These are phyloP conservation scores for Malbranchea zuffiana DNA, from an alignment of 2,329 filamentous ascomycete genomes.

Conservation along the genomic window DNA sequence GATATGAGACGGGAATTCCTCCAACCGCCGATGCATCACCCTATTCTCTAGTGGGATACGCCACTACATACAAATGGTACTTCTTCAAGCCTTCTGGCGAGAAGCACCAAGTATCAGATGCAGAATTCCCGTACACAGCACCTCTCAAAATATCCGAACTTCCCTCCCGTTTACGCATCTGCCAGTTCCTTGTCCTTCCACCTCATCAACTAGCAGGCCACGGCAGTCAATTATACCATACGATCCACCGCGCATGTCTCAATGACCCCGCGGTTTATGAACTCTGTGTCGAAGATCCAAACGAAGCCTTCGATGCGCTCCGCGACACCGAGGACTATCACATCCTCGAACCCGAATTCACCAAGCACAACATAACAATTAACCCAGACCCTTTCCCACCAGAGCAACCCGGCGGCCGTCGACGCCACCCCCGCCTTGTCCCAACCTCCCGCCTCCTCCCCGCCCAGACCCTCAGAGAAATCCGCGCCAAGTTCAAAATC, in stretches of 20 bases:
- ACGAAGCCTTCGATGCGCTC: slow-evolving; percentile 55
- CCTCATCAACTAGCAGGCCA: slow-evolving; percentile 74
- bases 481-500: slow-evolving; percentile 47
- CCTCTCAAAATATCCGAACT: slow-evolving; percentile 46
- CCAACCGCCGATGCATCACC: slow-evolving; percentile 40
- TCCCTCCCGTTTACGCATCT: slow-evolving; percentile 71
- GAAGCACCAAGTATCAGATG: slow-evolving; percentile 34
- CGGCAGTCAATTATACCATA: slow-evolving; percentile 67
- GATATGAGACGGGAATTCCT: slow-evolving; percentile 48
- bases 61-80: slow-evolving; percentile 83
- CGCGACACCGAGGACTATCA: slow-evolving; percentile 52
- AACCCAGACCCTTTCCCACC: slow-evolving; percentile 33
- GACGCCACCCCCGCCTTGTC: slow-evolving; percentile 30
- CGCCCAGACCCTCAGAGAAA: slow-evolving; percentile 36
- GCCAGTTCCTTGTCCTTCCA: slow-evolving; percentile 84
- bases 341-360: slow-evolving; percentile 42
- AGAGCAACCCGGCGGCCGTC: slow-evolving; percentile 18
- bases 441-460: slow-evolving; percentile 47
- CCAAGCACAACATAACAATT: slow-evolving; percentile 39
- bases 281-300: slow-evolving; percentile 89
- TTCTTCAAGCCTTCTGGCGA: slow-evolving; percentile 43
- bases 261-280: slow-evolving; percentile 60
- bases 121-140: slow-evolving; percentile 32
- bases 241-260: slow-evolving; percentile 62
- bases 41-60: slow-evolving; percentile 83